Evolutionary conservation across 768 basidiomycete species (phyloP).

Genomic region (Daedalea quercina): DNA sequence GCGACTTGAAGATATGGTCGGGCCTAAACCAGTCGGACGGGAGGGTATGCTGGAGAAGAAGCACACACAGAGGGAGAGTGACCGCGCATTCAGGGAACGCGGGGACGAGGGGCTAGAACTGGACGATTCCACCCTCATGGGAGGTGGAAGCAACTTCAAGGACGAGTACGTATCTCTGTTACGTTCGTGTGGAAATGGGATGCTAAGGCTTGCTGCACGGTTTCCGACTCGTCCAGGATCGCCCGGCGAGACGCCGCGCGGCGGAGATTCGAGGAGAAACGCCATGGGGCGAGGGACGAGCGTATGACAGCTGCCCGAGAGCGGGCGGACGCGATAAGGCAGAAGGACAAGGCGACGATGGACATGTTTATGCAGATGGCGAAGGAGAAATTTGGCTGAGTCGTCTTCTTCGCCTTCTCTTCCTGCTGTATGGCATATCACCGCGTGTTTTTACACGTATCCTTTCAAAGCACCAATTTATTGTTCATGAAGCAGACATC

Average conservation of each 20-base stretch:
- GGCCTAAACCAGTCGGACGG: constrained; percentile 73
- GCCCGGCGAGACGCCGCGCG: constrained; percentile 70
- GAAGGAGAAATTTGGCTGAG: constrained; percentile 78
- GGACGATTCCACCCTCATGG: constrained; percentile 74
- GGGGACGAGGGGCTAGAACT: constrained; percentile 73
- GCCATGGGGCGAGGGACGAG: constrained; percentile 35
- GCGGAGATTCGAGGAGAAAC: constrained; percentile 52
- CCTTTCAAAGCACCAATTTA: not conserved
- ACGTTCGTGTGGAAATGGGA: not conserved
- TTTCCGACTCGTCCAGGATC: constrained; percentile 38
- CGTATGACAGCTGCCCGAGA: constrained; percentile 48
- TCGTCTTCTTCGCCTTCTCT: not conserved
- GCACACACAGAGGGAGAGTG: constrained; percentile 60
- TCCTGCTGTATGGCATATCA: not conserved
- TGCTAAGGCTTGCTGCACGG: not conserved
- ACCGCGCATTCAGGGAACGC: constrained; percentile 62
- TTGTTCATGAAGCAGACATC: not conserved
- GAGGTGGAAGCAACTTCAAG: constrained; percentile 77
- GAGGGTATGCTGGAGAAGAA: constrained; percentile 90
- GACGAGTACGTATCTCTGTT: constrained; percentile 44
- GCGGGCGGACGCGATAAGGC: constrained; percentile 52
- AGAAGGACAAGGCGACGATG: constrained; percentile 91
- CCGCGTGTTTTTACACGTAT: not conserved
- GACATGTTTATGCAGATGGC: constrained; percentile 93
- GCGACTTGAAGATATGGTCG: constrained; percentile 68